Evolutionary conservation across 495 filamentous ascomycete species (phyloP).

Genomic region (Xylaria cubensis): DNA sequence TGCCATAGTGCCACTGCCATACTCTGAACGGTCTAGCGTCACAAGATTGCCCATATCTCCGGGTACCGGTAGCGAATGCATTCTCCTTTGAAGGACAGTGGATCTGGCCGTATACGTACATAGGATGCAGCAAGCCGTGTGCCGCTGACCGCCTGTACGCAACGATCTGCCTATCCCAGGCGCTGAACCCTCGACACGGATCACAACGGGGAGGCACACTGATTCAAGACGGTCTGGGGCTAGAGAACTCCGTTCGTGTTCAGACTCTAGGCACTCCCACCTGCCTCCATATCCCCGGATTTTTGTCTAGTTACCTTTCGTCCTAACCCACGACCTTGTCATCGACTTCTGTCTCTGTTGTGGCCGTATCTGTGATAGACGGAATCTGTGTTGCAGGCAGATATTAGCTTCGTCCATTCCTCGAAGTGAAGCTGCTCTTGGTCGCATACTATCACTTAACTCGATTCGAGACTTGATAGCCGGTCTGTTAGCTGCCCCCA

Average conservation of each 20-base stretch:
- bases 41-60: constrained; percentile 18
- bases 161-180: not conserved
- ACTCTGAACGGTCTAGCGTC: constrained; percentile 24
- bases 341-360: not conserved
- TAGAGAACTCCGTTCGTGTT: constrained; percentile 3
- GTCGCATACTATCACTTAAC: not conserved
- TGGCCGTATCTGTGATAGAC: not conserved
- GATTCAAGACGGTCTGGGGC: constrained; percentile 4
- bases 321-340: not conserved
- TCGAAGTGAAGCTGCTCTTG: constrained; percentile 1
- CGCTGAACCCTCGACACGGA: constrained; percentile 7
- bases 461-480: not conserved
- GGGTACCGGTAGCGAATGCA: constrained; percentile 4
- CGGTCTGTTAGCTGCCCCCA: constrained; percentile 8
- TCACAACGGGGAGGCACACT: not conserved
- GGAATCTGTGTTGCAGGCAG: constrained; percentile 3
- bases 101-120: constrained; percentile 10
- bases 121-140: constrained; percentile 15
- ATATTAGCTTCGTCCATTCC: not conserved
- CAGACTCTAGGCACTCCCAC: constrained; percentile 12
- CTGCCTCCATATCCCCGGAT: not conserved
- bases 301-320: constrained; percentile 6
- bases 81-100: constrained; percentile 4
- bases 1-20: constrained; percentile 5
- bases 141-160: constrained; percentile 16